Conservation (phyloP, 2,329 filamentous ascomycete genomes). For the Colletotrichum noveboracense region DNA sequence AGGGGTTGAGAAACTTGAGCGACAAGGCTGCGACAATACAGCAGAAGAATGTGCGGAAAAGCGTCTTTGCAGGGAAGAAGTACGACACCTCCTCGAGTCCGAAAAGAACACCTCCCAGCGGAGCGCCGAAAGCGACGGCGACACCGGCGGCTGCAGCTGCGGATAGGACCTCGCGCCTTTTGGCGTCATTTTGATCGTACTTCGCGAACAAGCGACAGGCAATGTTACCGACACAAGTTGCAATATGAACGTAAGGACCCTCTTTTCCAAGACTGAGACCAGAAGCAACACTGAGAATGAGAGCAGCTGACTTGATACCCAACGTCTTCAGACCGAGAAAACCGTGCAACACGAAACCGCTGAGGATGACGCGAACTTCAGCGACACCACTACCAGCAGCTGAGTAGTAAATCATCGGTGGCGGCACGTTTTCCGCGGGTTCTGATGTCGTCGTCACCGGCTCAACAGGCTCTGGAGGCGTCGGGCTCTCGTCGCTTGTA, state of each 20-base stretch:
- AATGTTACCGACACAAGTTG: conserved; percentile 94
- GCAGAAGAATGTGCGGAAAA: conserved; percentile 98
- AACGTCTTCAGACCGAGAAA: conserved; percentile 91
- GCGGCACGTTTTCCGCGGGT: conserved; percentile 37
- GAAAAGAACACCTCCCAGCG: conserved; percentile 86
- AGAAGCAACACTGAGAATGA: conserved; percentile 89
- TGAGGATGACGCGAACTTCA: conserved; percentile 97
- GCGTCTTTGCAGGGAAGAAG: conserved; percentile 96
- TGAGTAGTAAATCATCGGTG: conserved; percentile 92
- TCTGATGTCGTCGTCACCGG: conserved; percentile 28
- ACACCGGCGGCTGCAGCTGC: conserved; percentile 92
- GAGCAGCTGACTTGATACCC: conserved; percentile 79
- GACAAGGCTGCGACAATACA: conserved; percentile 92
- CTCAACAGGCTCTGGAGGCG: conserved; percentile 44
- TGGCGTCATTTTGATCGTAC: conserved; percentile 93
- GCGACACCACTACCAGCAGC: conserved; percentile 96
- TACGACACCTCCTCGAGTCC: conserved; percentile 95
- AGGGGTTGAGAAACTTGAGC: conserved; percentile 93
- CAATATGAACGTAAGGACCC: conserved; percentile 95
- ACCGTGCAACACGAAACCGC: conserved; percentile 94
- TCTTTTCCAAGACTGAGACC: conserved; percentile 95
- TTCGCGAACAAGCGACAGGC: conserved; percentile 92
- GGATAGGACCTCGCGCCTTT: conserved; percentile 91
- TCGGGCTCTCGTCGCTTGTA: conserved; percentile 48
- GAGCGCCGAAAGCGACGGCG: conserved; percentile 92